Evolutionary conservation across 805 yeast species (phyloP), one percentile per base, ranked within the genome.

Genomic region (Kuraishia ogatae): DNA sequence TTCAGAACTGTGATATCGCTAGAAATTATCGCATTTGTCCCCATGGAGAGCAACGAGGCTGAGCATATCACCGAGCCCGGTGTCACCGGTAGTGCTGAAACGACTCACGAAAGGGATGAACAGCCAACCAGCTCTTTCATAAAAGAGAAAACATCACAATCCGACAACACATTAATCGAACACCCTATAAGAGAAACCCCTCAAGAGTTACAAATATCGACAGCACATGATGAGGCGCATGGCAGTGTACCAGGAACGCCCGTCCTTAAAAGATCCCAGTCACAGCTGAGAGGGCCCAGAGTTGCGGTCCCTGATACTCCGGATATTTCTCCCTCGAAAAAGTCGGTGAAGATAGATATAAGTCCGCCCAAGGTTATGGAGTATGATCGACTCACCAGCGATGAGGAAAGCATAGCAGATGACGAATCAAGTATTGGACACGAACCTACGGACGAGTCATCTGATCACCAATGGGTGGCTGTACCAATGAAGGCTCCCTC

Each of bases 311-410:
- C 20, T 4, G 29, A 29, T 19, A 52, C 61, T 10, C 62, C 63
- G 28, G 69, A 64, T 28, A 59, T 60, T 50, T 65, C 71, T 1
- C 71, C 72, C 1, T 64, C 75, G 0, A 70, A 66, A 53, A 73
- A 71, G 54, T 66, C 71, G 2, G 78, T 75, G 7, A 66, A 67
- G 23, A 73, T 75, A 48, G 75, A 72, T 53, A 56, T 60, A 5
- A 66, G 74, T 1, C 76, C 78, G 2, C 74, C 75, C 52, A 69
- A 69, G 56, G 64, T 71, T 4, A 53, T 71, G 35, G 70, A 72
- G 53, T 72, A 69, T 56, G 71, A 70, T 15, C 61, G 57, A 50
- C 53, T 60, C 20, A 57, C 64, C 6, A 53, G 58, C 49, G 68
- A 63, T 2, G 61, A 59, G 11, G 62, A 62, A 7, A 63, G 59